phyloP scores from a whole-genome alignment of 306 rosid species.

The Quillaja saponaria region DNA sequence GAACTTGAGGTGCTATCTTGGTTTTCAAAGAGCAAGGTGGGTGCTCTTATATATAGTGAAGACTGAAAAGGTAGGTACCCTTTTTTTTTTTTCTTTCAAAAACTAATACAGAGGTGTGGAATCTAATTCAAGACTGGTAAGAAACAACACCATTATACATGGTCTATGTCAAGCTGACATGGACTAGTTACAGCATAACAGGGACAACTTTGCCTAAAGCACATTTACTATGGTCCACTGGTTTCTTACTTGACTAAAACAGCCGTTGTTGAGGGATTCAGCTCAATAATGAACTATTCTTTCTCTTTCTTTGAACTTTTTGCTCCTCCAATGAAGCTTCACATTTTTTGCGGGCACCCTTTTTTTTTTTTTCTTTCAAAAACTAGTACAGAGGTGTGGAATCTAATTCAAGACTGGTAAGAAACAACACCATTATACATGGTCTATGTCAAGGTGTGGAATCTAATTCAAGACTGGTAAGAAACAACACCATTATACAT shows the following conservation, averaged over 20 bases:
- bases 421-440: too few species aligned
- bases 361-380: conserved; percentile 19
- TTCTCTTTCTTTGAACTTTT: neutral
- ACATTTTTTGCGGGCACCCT: neutral
- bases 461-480: too few species aligned
- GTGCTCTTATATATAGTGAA: conserved; percentile 49
- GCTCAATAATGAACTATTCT: conserved; percentile 13
- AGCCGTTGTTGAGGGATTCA: conserved; percentile 11
- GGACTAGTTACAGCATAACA: conserved; percentile 1
- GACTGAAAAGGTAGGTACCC: neutral
- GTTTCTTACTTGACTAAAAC: conserved; percentile 35
- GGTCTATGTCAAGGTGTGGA: too few species aligned
- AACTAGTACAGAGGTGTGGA: conserved; percentile 31
- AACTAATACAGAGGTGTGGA: conserved; percentile 31
- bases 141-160: conserved; percentile 14
- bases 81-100: too few species aligned
- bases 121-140: conserved; percentile 46
- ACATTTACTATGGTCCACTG: conserved; percentile 44
- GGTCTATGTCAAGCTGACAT: conserved; percentile 38
- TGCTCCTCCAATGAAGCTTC: neutral
- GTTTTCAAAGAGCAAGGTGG: conserved; percentile 18
- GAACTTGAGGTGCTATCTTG: conserved; percentile 31
- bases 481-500: conserved; percentile 14
- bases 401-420: conserved; percentile 46
- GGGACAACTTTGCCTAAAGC: conserved; percentile 28